Evolutionary conservation across 352 stramenopile genomes (phyloP).

Genomic region (Pythium aquatile): DNA sequence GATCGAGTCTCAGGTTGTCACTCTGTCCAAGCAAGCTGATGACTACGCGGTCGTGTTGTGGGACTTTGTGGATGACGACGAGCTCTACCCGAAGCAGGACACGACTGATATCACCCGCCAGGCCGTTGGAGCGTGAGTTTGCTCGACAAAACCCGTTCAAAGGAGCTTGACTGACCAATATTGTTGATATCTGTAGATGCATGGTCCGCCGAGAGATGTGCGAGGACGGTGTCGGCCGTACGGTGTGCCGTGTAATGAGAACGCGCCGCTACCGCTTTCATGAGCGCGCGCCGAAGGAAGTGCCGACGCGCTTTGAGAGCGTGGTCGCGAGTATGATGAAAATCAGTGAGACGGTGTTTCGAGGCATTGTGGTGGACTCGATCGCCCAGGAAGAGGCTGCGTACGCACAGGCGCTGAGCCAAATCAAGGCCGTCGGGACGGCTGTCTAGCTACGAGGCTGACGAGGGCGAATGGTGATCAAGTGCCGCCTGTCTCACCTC

Average conservation of each 20-base stretch:
- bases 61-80: constrained; percentile 34
- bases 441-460: too few species aligned
- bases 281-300: not conserved
- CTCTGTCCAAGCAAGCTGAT: constrained; percentile 25
- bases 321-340: not conserved
- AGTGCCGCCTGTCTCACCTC: too few species aligned
- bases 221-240: constrained; percentile 9
- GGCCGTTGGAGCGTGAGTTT: constrained; percentile 12
- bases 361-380: not conserved
- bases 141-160: not conserved
- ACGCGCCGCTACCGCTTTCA: constrained; percentile 15
- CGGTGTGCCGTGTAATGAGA: constrained; percentile 6
- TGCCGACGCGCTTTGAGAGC: not conserved
- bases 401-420: not conserved
- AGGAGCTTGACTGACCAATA: not conserved
- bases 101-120: constrained; percentile 27
- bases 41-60: constrained; percentile 29
- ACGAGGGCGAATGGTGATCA: too few species aligned
- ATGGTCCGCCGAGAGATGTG: constrained; percentile 10
- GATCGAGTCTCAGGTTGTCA: constrained; percentile 29
- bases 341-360: constrained; percentile 10
- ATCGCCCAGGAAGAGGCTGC: not conserved
- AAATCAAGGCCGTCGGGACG: not conserved
- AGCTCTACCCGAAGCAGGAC: constrained; percentile 20
- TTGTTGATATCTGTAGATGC: not conserved